Evolutionary conservation across 225 moss, liverwort and hornwort genomes (phyloP).

Genomic region (Polytrichum formosum): DNA sequence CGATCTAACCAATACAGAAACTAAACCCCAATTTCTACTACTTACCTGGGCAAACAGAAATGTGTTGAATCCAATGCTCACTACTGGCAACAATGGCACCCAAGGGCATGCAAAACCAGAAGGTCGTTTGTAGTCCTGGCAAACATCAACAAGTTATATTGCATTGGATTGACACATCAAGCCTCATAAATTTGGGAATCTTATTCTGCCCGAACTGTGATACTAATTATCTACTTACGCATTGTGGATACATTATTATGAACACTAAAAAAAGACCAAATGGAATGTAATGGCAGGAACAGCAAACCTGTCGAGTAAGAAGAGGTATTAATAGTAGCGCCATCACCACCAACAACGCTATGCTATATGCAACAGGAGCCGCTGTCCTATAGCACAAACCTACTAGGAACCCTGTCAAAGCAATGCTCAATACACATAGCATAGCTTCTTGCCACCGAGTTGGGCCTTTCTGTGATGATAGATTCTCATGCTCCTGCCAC

Average conservation of each 20-base stretch:
- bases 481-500: slow-evolving; percentile 39
- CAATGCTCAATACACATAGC: slow-evolving; percentile 46
- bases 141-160: neutral
- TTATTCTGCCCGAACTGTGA: neutral
- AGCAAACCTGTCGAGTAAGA: slow-evolving; percentile 71
- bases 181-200: neutral
- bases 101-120: slow-evolving; percentile 87
- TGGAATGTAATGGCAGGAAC: slow-evolving; percentile 3
- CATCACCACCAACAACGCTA: slow-evolving; percentile 52
- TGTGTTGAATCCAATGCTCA: slow-evolving; percentile 86
- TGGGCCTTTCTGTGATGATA: slow-evolving; percentile 31
- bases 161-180: neutral
- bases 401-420: slow-evolving; percentile 66
- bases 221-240: too few species aligned
- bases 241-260: neutral
- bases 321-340: slow-evolving; percentile 61
- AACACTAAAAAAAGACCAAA: neutral
- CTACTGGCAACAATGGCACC: slow-evolving; percentile 80
- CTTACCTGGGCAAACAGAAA: slow-evolving; percentile 91
- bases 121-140: slow-evolving; percentile 75
- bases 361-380: slow-evolving; percentile 45
- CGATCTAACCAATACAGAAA: neutral
- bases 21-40: neutral
- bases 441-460: slow-evolving; percentile 60
- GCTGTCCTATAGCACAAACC: slow-evolving; percentile 72